Base-by-base conservation (phyloP, 495 filamentous ascomycete species). In the Podospora pseudoanserina region DNA sequence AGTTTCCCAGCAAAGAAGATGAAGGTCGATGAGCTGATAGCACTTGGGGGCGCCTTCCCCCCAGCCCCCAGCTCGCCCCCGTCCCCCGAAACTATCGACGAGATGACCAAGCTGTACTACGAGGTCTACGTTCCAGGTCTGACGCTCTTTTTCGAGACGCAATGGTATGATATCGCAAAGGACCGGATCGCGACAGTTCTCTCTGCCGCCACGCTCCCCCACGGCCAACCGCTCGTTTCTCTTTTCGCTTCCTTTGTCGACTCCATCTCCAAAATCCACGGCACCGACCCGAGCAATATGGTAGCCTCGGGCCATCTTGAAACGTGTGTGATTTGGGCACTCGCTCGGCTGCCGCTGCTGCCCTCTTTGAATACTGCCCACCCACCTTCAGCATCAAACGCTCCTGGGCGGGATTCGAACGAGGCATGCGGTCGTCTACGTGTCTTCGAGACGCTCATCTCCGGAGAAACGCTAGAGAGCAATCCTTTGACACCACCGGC, bases 91-190 rank as follows among this genome's bases (percentile, higher is more conserved):
- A 79, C 81, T 28, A 74, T 90, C 39, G 87, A 90, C 68, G 89
- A 96, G 76, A 88, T 93, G 65, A 86, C 87, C 66, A 86, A 86
- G 67, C 82, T 95, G 13, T 96, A 91, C 78, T 81, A 86, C 66
- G 88, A 89, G 59, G 87, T 91, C 63, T 97, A 95, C 75, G 87
- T 87, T 19, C 86, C 86, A 1, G 92, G 90, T 27, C 87, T 97
- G 49, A 87, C 92, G 72, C 86, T 86, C 65, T 89, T 96, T 68
- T 86, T 97, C 65, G 93, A 97, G 71, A 90, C 92, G n/a, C 83
- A 83, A 34, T 97, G 92, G 92, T 97, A 90, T 75, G 79, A 84
- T 63, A 64, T 84, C 79, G 74, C 85, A 78, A 74, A 87, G 79
- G 49, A 73, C 60, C 73, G 63, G 61, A 71, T 76, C 20, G 61